Base-by-base conservation (phyloP, 2,329 filamentous ascomycete species). In the Apiospora malaysiana region DNA sequence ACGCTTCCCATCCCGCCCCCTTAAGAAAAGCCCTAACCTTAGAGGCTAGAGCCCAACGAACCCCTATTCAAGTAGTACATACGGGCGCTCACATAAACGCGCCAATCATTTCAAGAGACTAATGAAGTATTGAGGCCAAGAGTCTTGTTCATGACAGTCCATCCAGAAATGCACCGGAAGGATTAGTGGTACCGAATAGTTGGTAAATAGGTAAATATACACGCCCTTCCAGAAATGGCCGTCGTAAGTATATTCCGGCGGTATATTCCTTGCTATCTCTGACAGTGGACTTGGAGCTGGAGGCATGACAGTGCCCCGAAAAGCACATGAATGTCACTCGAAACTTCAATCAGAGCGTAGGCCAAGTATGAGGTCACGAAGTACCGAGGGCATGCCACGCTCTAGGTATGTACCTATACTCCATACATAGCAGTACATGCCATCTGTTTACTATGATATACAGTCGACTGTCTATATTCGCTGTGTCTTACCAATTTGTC, bases 401-500 rank as follows among this genome's bases (percentile, higher is more conserved):
- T 45, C 42, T 5, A 32, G 6, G 7, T 4, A 27, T 51, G 7
- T 37, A 40, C 21, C 8, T 40, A n/a, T n/a, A n/a, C n/a, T n/a
- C n/a, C n/a, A n/a, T n/a, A n/a, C n/a, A n/a, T n/a, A n/a, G n/a
- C n/a, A n/a, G n/a, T n/a, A 7, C 42, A 14, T 45, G 16, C 16
- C 4, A 45, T 23, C 23, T 56, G 23, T 56, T 63, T 23, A 9
- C 27, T 12, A 45, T n/a, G n/a, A n/a, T n/a, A n/a, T 45, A 45
- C 9, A 63, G 27, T 21, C 27, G 32, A 12, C 18, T 63, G 8
- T 14, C 18, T n/a, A 10, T 21, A 12, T 18, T 40, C 9, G 40
- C 18, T 37, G 37, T n/a, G 32, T 63, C 56, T 40, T 63, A 63
- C 56, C 56, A 32, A 63, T 40, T 63, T 63, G 32, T 40, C 56